Evolutionary conservation across 2,329 filamentous ascomycete genomes (phyloP), one percentile per base, ranked within the genome.

Genomic region (Amesomyces nigricolor): DNA sequence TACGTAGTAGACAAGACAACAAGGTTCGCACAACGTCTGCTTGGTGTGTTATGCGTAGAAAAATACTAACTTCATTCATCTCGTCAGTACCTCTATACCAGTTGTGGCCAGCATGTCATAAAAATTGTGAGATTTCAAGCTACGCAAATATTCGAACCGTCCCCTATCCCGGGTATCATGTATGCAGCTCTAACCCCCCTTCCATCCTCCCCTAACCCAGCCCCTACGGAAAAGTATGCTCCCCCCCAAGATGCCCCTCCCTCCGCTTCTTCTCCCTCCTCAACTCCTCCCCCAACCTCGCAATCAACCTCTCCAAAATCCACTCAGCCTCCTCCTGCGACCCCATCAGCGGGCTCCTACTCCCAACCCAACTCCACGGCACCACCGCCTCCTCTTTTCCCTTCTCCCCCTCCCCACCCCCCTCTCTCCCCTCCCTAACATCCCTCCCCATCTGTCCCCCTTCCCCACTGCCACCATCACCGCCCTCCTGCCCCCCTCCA

Each of bases 291-390:
- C 49, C 75, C 38, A 91, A 71, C 56, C 72, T 78, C 50, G 75
- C 73, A 58, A 79, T 78, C 81, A 54, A 30, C 39, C 52, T 13
- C 39, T 54, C 52, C 30, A 54, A 35, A 10, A 54, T 54, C 52
- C 52, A 54, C 47, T 54, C 52, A 10, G 52, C 52, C 42, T 54
- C 52, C 40, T 54, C 52, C 42, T 50, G 52, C 13, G 52, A 46
- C 1, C 47, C 52, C 52, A 54, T 54, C 32, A 54, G 47, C 39
- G 52, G 52, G 7, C 46, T 49, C n/a, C 40, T 22, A 17, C 39
- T 77, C 0, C 85, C 86, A 1, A 91, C 77, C 88, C 88, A 91
- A 35, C 85, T 88, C 87, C 87, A 90, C 10, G 67, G 59, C 42
- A 71, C 64, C 42, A 68, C 66, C 2, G 66, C 63, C 2, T 70